Conservation (phyloP, 169 alveolate species). For the Babesia caballi region DNA sequence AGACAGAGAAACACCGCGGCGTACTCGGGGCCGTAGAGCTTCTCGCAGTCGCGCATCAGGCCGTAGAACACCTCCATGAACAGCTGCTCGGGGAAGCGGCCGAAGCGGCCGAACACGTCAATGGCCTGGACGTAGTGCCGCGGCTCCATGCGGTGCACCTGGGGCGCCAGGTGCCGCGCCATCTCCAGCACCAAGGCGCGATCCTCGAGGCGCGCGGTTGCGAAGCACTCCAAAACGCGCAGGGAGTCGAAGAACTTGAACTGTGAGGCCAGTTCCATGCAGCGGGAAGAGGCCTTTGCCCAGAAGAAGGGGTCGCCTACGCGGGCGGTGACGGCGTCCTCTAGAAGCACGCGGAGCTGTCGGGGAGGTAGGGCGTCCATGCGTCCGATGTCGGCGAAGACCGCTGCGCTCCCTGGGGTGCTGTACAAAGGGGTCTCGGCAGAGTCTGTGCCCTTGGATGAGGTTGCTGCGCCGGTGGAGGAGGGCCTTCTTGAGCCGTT, state of each 20-base stretch:
- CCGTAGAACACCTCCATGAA: conserved; percentile 72
- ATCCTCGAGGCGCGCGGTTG: conserved; percentile 63
- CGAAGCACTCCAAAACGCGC: conserved; percentile 65
- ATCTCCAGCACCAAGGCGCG: conserved; percentile 52
- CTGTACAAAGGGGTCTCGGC: conserved; percentile 10
- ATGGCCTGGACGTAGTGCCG: conserved; percentile 65
- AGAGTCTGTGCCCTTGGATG: neutral
- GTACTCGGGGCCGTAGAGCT: conserved; percentile 68
- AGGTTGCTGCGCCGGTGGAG: neutral
- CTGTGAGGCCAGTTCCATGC: conserved; percentile 58
- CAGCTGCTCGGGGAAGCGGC: conserved; percentile 67
- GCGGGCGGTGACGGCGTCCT: conserved; percentile 56
- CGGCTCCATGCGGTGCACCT: conserved; percentile 69
- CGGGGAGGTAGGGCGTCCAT: conserved; percentile 66
- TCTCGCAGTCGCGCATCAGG: conserved; percentile 54
- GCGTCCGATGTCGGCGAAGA: conserved; percentile 53
- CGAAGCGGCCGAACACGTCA: conserved; percentile 60
- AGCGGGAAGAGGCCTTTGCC: conserved; percentile 69
- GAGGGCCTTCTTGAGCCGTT: neutral
- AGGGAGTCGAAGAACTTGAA: conserved; percentile 75
- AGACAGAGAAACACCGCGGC: conserved; percentile 64
- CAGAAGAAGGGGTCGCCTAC: conserved; percentile 67
- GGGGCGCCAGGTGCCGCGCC: conserved; percentile 65
- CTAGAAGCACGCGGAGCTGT: conserved; percentile 65
- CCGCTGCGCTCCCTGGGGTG: conserved; percentile 50